Evolutionary conservation across 2,329 filamentous ascomycete genomes (phyloP).

Genomic region (Parastagonospora nodorum): DNA sequence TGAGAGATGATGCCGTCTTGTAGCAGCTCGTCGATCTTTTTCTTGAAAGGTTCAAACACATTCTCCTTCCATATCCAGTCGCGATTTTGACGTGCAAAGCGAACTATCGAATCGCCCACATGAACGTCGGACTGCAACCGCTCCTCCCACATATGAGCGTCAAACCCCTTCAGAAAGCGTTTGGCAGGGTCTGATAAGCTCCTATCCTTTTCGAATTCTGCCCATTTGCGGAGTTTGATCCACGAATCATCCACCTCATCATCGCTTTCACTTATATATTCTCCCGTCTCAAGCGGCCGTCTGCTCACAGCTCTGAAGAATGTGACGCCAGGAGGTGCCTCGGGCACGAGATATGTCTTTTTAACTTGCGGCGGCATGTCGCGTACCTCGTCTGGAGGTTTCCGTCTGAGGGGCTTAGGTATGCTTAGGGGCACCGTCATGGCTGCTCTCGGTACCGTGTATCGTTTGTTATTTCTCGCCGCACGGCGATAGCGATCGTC

Average conservation of each 20-base stretch:
- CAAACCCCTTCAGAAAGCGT: constrained; percentile 45
- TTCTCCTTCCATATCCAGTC: constrained; percentile 23
- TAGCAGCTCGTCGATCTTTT: constrained; percentile 40
- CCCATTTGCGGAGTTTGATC: constrained; percentile 38
- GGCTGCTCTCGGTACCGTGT: not conserved
- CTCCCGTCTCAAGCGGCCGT: constrained; percentile 43
- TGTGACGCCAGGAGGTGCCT: constrained; percentile 34
- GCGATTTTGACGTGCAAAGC: constrained; percentile 42
- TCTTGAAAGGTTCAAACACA: constrained; percentile 31
- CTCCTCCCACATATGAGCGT: constrained; percentile 47
- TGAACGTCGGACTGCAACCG: constrained; percentile 39
- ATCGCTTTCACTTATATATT: constrained; percentile 51
- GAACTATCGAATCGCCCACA: constrained; percentile 45
- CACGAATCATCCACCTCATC: constrained; percentile 49
- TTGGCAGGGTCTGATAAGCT: constrained; percentile 18
- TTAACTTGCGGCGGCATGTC: constrained; percentile 12
- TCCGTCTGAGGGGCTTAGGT: constrained; percentile 8
- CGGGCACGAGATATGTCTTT: constrained; percentile 44
- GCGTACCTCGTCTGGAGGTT: constrained; percentile 21
- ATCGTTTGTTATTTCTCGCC: constrained; percentile 12
- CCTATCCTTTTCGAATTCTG: constrained; percentile 19
- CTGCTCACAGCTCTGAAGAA: constrained; percentile 51
- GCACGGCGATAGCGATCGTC: constrained; percentile 29
- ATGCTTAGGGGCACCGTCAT: not conserved
- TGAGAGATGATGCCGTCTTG: constrained; percentile 34